Evolutionary conservation across 257 asterid species (phyloP).

Genomic region (Orobanche coerulescens): DNA sequence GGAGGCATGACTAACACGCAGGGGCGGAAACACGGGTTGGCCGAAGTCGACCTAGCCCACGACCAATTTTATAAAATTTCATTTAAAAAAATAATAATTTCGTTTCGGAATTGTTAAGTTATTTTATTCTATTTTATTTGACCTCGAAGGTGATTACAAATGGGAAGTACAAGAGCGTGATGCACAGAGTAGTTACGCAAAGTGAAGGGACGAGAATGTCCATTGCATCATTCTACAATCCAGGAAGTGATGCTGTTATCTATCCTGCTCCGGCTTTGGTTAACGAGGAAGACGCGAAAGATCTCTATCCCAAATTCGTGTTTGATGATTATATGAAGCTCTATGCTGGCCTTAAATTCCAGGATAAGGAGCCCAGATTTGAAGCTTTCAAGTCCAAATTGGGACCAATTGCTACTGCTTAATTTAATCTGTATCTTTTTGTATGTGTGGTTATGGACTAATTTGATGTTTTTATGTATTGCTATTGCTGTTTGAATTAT

Average conservation of each 20-base stretch:
- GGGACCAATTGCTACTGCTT: no score
- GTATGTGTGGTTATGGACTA: no score
- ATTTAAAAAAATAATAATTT: no score
- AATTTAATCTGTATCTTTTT: no score
- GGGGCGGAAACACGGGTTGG: no score
- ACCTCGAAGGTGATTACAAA: slow-evolving; percentile 42
- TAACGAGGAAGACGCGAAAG: slow-evolving; percentile 23
- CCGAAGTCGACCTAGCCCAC: no score
- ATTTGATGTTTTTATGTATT: no score
- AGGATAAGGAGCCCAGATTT: slow-evolving; percentile 61
- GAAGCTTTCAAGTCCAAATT: slow-evolving; percentile 56
- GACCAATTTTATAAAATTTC: no score
- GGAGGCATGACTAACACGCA: no score
- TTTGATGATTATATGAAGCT: slow-evolving; percentile 65
- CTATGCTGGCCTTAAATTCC: slow-evolving; percentile 45
- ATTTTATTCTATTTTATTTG: no score
- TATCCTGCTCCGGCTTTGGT: slow-evolving; percentile 48
- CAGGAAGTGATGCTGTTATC: slow-evolving; percentile 52
- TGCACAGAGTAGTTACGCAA: slow-evolving; percentile 54
- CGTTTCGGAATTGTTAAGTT: no score
- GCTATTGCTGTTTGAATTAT: no score
- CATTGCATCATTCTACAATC: slow-evolving; percentile 55
- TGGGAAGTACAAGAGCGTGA: slow-evolving; percentile 55
- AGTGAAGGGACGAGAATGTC: slow-evolving; percentile 51
- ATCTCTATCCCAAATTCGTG: slow-evolving; percentile 44